Base-by-base conservation (phyloP, 345 rosid genomes). In the Sapria himalayana region DNA sequence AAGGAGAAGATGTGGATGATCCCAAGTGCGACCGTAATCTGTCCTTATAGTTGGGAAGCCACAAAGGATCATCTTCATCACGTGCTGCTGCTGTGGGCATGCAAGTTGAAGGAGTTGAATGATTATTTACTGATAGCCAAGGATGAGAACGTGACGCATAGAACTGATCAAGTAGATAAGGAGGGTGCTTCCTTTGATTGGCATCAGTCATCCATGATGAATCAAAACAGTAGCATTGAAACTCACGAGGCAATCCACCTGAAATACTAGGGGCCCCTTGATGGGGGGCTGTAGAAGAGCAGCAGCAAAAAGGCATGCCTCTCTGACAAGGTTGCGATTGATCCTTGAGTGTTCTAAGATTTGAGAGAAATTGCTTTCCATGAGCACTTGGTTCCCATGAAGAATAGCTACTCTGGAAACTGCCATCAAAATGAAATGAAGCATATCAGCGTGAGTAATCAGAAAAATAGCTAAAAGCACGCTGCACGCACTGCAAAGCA, bases 101-200 rank as follows among this genome's bases (percentile, higher is more conserved):
- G n/a, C n/a, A n/a, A n/a, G n/a, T n/a, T n/a, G n/a, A n/a, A n/a
- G n/a, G n/a, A n/a, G n/a, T n/a, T n/a, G n/a, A n/a, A n/a, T n/a
- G n/a, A n/a, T n/a, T n/a, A n/a, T n/a, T n/a, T n/a, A n/a, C n/a
- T n/a, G n/a, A n/a, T n/a, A n/a, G n/a, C n/a, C n/a, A n/a, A 45
- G 65, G 13, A 42, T 61, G 69, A 41, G 65, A 49, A 20, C 47
- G 74, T 29, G 76, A 61, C 15, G 67, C 66, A 41, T 84, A 91
- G 52, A 73, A 91, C 89, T 92, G 78, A 62, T 84, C 94, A 15
- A 91, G 94, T 38, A 84, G 76, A 57, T 80, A 77, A 1, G 81
- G 92, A 36, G 81, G 92, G 38, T 80, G 81, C 49, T 62, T 78
- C 64, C 54, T 71, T 46, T 68, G 89, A 41, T 80, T 78, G 36